Evolutionary conservation across 2,329 filamentous ascomycete species (phyloP).

Genomic region (Colletotrichum scovillei): DNA sequence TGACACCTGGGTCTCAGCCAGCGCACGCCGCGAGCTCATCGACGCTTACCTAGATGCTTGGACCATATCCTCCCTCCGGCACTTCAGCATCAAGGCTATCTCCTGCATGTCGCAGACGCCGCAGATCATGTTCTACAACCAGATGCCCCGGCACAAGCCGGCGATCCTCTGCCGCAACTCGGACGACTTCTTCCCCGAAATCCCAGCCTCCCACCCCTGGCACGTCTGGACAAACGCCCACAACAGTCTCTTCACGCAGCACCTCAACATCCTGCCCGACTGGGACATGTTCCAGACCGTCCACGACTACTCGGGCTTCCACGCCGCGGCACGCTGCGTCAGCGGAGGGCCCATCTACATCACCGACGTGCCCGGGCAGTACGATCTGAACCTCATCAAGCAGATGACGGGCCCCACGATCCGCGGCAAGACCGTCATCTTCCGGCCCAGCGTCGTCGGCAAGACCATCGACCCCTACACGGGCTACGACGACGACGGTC

Average conservation of each 20-base stretch:
- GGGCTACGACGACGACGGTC: constrained; percentile 76
- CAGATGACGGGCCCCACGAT: constrained; percentile 85
- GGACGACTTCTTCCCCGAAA: constrained; percentile 90
- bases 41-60: constrained; percentile 87
- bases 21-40: constrained; percentile 77
- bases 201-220: constrained; percentile 87
- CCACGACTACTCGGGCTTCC: constrained; percentile 80
- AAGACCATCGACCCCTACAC: constrained; percentile 80
- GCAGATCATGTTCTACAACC: constrained; percentile 85
- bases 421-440: constrained; percentile 79
- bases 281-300: constrained; percentile 78
- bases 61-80: constrained; percentile 79
- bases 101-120: constrained; percentile 96
- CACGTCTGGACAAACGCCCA: constrained; percentile 96
- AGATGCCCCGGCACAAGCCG: constrained; percentile 81
- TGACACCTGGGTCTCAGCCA: constrained; percentile 77
- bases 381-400: constrained; percentile 79
- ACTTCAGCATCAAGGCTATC: constrained; percentile 83
- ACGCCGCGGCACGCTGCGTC: constrained; percentile 89
- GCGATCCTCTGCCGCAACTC: constrained; percentile 85
- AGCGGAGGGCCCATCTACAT: constrained; percentile 95
- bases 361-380: constrained; percentile 87
- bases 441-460: constrained; percentile 81
- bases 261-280: constrained; percentile 89
- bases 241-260: constrained; percentile 83